Base-by-base conservation (phyloP, 108 stramenopile genomes). In the Nitzschia inconspicua region DNA sequence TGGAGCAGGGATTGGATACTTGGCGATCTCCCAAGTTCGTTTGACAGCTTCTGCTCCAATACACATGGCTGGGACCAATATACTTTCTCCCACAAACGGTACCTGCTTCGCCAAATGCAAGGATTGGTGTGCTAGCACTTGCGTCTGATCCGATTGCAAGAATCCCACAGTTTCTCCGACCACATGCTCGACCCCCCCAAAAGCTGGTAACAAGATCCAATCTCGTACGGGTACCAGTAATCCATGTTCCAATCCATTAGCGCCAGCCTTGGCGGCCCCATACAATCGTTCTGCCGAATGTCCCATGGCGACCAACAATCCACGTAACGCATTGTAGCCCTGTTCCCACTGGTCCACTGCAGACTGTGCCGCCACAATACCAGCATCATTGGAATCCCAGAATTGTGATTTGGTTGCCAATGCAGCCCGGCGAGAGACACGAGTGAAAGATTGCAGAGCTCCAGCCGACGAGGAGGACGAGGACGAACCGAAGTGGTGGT, bases 281-380 rank as follows among this genome's bases (percentile, higher is more conserved):
- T 82, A 86, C 23, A 82, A 30, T 1, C 61, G 55, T 13, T 47
- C 30, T 16, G 72, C 78, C 7, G 77, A 65, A 10, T 61, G 60
- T 13, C 66, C 50, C 9, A 57, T 39, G 11, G 60, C 62, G 5
- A 76, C 49, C n/a, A 73, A 31, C 18, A 76, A 37, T 28, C 55
- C 44, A 20, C 78, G 66, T 27, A 78, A 14, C 6, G 52, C 65
- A 37, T 63, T 63, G 66, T 86, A 86, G 13, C 40, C 31, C 10
- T 72, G 48, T 61, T 82, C 84, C 77, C 77, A 86, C 23, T 72
- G 70, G 68, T 86, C 84, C 0, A 81, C 80, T 3, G 84, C 84
- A 14, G 52, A 37, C 25, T 77, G 70, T 20, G 84, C 84, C 6
- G 75, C 84, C 19, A 76, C 71, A 27, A 82, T 71, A 6, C 59